A percentile compares a stretch with the other conserved stretches of the same genome.
Evolutionary conservation across 306 rosid genomes (phyloP).

Genomic region (Lathyrus tuberosus): DNA sequence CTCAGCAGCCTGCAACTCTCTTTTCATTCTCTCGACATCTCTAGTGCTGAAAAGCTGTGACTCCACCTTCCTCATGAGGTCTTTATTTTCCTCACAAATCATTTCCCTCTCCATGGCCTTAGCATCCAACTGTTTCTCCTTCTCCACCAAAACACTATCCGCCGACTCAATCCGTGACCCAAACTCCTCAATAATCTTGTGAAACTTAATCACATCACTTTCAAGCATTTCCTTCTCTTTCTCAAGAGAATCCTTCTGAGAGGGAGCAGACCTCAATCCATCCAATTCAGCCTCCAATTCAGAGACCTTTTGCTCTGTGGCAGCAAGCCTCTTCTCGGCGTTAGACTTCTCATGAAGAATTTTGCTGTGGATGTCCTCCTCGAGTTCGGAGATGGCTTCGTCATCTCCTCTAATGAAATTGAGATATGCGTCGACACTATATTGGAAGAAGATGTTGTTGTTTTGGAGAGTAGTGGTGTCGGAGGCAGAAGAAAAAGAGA

Average conservation of each 20-base stretch:
- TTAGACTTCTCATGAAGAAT: constrained; percentile 52
- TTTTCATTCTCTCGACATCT: constrained; percentile 93
- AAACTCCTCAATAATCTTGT: constrained; percentile 57
- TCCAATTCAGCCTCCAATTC: constrained; percentile 50
- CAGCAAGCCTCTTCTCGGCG: constrained; percentile 43
- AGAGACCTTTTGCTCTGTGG: constrained; percentile 15
- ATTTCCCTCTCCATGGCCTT: constrained; percentile 54
- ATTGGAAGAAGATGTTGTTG: constrained; percentile 43
- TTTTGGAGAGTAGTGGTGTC: neutral
- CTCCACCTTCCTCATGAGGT: constrained; percentile 67
- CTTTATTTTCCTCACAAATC: constrained; percentile 69
- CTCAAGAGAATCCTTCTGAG: constrained; percentile 63
- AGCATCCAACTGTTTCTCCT: constrained; percentile 66
- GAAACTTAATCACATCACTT: constrained; percentile 75
- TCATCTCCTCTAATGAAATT: constrained; percentile 68
- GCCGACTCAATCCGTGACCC: constrained; percentile 40
- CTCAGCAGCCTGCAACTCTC: constrained; percentile 84
- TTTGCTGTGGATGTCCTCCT: constrained; percentile 46
- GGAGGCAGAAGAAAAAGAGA: constrained; percentile 33
- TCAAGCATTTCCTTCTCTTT: constrained; percentile 61
- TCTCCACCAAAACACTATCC: constrained; percentile 59
- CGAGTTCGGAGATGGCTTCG: constrained; percentile 57
- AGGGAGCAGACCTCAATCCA: constrained; percentile 51
- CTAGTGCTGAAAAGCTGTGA: constrained; percentile 68
- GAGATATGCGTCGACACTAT: constrained; percentile 55